A percentile compares a stretch with the other conserved stretches of the same genome.
These are phyloP conservation scores for Hypoxylon lienhwacheense DNA, from an alignment of 495 filamentous ascomycete species.

Conservation along the genomic window DNA sequence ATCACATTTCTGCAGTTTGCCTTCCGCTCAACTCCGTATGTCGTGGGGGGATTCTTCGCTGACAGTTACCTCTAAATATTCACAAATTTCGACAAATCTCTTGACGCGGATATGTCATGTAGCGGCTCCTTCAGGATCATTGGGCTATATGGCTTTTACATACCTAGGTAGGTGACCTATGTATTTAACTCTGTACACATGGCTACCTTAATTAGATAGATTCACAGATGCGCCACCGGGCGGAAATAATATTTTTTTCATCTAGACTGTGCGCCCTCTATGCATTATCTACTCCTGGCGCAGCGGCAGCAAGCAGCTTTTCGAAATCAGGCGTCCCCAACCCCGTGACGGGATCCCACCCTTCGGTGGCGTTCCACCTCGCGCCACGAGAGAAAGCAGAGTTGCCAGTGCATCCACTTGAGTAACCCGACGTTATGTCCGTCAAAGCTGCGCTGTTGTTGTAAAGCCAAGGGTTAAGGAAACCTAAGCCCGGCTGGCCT, in stretches of 20 bases:
- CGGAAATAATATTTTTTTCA: neutral
- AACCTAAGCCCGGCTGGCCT: constrained; percentile 61
- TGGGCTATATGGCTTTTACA: too few species aligned
- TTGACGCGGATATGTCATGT: too few species aligned
- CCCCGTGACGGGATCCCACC: constrained; percentile 48
- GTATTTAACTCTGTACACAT: too few species aligned
- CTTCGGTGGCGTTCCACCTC: constrained; percentile 42
- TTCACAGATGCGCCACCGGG: neutral
- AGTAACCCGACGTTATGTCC: constrained; percentile 62
- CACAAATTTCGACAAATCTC: too few species aligned
- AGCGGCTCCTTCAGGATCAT: too few species aligned
- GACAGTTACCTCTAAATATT: too few species aligned
- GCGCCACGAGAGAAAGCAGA: constrained; percentile 55
- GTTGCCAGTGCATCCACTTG: constrained; percentile 55
- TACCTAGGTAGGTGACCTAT: too few species aligned
- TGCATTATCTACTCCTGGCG: constrained; percentile 38
- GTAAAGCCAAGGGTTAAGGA: constrained; percentile 66
- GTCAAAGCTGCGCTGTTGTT: constrained; percentile 60
- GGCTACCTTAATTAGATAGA: too few species aligned
- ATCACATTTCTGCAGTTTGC: too few species aligned
- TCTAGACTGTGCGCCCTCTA: constrained; percentile 11
- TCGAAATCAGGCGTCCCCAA: constrained; percentile 40
- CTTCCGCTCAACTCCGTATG: too few species aligned
- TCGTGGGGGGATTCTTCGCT: too few species aligned
- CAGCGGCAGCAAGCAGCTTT: constrained; percentile 37